phyloP scores from a whole-genome alignment of 139 green algal species.

The Chlamydomonas incerta region DNA sequence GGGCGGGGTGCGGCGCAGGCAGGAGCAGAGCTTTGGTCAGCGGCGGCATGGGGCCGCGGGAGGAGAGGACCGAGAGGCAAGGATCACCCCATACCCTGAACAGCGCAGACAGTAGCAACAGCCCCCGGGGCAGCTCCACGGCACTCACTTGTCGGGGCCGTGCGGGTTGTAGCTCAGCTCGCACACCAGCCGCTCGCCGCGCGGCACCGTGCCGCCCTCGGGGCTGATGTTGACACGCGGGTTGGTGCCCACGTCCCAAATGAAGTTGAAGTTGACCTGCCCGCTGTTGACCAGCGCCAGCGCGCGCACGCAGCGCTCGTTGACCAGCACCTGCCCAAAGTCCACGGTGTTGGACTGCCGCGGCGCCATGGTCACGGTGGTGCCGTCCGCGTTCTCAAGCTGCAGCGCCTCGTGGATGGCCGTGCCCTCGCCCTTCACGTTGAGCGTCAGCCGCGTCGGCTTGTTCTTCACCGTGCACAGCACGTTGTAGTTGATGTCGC shows the following conservation, averaged over 20 bases:
- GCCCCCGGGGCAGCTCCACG: no score
- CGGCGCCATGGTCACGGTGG: conserved; percentile 58
- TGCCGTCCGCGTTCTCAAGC: conserved; percentile 70
- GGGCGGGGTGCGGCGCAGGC: background rate
- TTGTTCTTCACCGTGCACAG: conserved; percentile 78
- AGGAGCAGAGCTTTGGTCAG: background rate
- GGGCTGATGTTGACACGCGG: conserved; percentile 70
- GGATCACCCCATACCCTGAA: no score
- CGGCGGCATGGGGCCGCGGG: no score
- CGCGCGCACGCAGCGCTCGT: conserved; percentile 69
- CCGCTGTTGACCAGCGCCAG: conserved; percentile 79
- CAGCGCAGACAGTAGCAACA: no score
- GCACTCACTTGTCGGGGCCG: conserved; percentile 50
- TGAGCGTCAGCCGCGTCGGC: conserved; percentile 74
- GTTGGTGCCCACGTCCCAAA: conserved; percentile 74
- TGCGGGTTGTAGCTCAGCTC: conserved; percentile 80
- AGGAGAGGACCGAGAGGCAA: no score
- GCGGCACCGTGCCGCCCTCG: conserved; percentile 66
- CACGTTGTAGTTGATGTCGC: conserved; percentile 82
- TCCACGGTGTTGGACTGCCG: conserved; percentile 70
- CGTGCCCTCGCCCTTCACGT: conserved; percentile 87
- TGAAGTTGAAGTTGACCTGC: conserved; percentile 74
- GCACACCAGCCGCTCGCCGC: conserved; percentile 66
- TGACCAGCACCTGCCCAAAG: conserved; percentile 85
- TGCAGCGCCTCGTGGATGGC: conserved; percentile 72